Base-by-base conservation (phyloP, 192 early-diverging fungal species). In the Linnemannia hyalina region DNA sequence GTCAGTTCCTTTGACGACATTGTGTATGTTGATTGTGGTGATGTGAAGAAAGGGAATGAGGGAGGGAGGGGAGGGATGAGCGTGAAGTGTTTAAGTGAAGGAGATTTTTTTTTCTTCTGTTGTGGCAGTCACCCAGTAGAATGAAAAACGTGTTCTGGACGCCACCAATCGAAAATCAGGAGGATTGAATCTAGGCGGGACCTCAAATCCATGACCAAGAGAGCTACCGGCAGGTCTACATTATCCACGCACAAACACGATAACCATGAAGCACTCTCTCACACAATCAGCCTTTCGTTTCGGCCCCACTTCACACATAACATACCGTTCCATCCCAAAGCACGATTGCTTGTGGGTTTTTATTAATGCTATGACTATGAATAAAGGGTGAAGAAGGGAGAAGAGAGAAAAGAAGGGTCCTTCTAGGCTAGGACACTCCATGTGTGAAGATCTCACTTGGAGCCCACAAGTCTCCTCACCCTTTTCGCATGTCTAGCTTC, bases 1-100 rank as follows among this genome's bases (percentile, higher is more conserved):
- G 36, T 77, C 78, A 85, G 55, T 54, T 85, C 75, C 42, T 80
- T 60, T 47, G 82, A 47, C 2, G 82, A 65, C 82, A 83, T 83
- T 76, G 41, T 68, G 41, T 74, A 2, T 22, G 55, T 42, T 29
- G 68, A 5, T 41, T 41, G 22, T 22, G 38, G 57, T 57, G 49
- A 60, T 68, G 44, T 55, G 44, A 80, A 5, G 41, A 9, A 44
- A 40, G 44, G 23, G 22, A 46, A 73, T 4, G 49, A 80, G 60
- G 40, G 36, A 74, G 26, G 40, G 54, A 71, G 74, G 60, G 40
- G 36, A 74, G 26, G 40, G 54, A 71, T 49, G 55, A 55, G 22
- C 18, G 49, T 7, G 13, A 11, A 46, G 44, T 22, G 7, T 46
- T 0, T n/a, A 22, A 22, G 13, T 23, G 29, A 42, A 65, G 60